These are phyloP conservation scores for Phlyctochytrium arcticum DNA, from an alignment of 192 early-diverging fungal genomes.

Conservation along the genomic window DNA sequence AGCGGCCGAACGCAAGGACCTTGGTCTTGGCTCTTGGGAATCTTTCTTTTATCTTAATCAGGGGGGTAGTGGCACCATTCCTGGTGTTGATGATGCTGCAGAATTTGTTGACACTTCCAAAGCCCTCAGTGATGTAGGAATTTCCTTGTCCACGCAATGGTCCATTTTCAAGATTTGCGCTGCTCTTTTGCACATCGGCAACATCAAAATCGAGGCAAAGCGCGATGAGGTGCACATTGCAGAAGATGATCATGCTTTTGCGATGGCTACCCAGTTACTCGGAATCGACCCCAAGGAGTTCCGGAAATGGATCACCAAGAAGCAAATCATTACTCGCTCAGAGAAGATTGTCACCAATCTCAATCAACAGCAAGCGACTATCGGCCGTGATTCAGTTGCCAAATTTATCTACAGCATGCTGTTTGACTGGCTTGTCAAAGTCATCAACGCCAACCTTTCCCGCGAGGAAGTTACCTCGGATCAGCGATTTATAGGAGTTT, in stretches of 20 bases:
- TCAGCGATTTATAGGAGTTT: slow-evolving; percentile 87
- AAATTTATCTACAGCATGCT: slow-evolving; percentile 95
- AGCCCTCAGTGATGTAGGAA: slow-evolving; percentile 80
- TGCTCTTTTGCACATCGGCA: slow-evolving; percentile 91
- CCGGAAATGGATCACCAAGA: slow-evolving; percentile 91
- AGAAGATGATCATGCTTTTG: slow-evolving; percentile 73
- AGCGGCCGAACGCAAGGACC: slow-evolving; percentile 73
- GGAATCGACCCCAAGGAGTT: slow-evolving; percentile 76
- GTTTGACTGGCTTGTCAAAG: slow-evolving; percentile 94
- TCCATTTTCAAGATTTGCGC: slow-evolving; percentile 86
- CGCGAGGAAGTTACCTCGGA: slow-evolving; percentile 24
- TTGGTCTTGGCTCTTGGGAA: slow-evolving; percentile 71
- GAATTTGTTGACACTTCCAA: slow-evolving; percentile 88
- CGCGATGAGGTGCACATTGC: slow-evolving; percentile 64
- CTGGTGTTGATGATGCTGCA: slow-evolving; percentile 85
- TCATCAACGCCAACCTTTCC: slow-evolving; percentile 78
- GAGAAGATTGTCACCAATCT: slow-evolving; percentile 89
- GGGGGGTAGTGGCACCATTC: slow-evolving; percentile 71
- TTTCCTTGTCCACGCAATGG: slow-evolving; percentile 78
- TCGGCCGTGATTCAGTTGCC: slow-evolving; percentile 88
- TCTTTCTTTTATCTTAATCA: slow-evolving; percentile 87
- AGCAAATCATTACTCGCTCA: slow-evolving; percentile 83
- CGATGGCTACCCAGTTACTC: slow-evolving; percentile 67
- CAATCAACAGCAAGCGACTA: slow-evolving; percentile 65
- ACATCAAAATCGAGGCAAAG: slow-evolving; percentile 80